Evolutionary conservation across 805 yeast genomes (phyloP).

Genomic region (Wickerhamiella nectarea): DNA sequence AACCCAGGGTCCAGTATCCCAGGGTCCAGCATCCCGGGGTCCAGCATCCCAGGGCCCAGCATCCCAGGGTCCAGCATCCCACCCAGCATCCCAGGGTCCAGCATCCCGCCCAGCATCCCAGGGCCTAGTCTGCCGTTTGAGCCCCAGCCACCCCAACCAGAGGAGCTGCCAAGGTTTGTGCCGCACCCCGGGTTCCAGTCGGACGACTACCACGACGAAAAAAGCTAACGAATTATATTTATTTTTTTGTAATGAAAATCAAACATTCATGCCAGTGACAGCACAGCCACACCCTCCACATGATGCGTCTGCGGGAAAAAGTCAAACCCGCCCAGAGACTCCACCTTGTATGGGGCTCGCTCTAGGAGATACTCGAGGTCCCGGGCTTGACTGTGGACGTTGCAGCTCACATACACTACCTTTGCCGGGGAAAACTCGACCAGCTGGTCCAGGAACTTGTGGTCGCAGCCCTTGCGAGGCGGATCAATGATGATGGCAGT

Average conservation of each 20-base stretch:
- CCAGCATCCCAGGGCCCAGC: not conserved
- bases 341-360: slow-evolving; percentile 45
- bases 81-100: not conserved
- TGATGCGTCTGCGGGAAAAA: slow-evolving; percentile 94
- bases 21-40: not conserved
- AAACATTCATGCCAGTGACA: slow-evolving; percentile 20
- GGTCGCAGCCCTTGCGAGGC: slow-evolving; percentile 94
- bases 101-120: not conserved
- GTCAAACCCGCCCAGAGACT: slow-evolving; percentile 85
- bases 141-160: too few species aligned
- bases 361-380: slow-evolving; percentile 78
- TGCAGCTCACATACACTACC: slow-evolving; percentile 91
- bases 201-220: slow-evolving; percentile 12
- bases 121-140: too few species aligned
- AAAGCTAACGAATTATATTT: slow-evolving; percentile 1
- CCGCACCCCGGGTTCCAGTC: slow-evolving; percentile 12
- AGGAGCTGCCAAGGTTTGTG: slow-evolving; percentile 8
- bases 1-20: not conserved
- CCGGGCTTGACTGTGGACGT: slow-evolving; percentile 94
- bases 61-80: not conserved
- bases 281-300: slow-evolving; percentile 76
- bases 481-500: slow-evolving; percentile 93
- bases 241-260: not conserved
- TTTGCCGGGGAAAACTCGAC: slow-evolving; percentile 71
- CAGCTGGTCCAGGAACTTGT: slow-evolving; percentile 70